phyloP scores from a whole-genome alignment of 2,329 filamentous ascomycete species.

The Cytospora chrysosperma region DNA sequence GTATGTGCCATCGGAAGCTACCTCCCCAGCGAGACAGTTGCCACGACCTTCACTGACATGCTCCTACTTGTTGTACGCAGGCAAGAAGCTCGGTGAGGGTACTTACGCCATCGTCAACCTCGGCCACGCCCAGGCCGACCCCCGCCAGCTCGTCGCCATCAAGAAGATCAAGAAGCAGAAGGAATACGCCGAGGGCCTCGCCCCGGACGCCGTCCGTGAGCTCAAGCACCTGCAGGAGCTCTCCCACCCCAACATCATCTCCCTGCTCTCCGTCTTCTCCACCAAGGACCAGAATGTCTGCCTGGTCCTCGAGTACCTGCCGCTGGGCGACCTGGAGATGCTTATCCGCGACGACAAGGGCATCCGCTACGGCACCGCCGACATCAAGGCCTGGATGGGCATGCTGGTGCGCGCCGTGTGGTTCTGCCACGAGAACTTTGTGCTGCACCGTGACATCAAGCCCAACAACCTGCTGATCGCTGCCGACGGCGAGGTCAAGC shows the following conservation, averaged over 20 bases:
- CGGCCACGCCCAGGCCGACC: constrained; percentile 73
- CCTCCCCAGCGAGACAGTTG: not conserved
- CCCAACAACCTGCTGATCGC: constrained; percentile 97
- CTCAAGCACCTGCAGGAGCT: constrained; percentile 95
- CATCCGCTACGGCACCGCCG: constrained; percentile 79
- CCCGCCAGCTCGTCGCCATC: constrained; percentile 77
- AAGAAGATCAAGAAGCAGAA: constrained; percentile 89
- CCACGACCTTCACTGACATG: not conserved
- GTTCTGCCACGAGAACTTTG: constrained; percentile 94
- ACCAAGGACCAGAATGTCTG: constrained; percentile 97
- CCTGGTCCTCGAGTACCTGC: constrained; percentile 89
- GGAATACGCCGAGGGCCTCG: constrained; percentile 86
- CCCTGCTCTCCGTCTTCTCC: constrained; percentile 86
- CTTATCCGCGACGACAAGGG: constrained; percentile 80
- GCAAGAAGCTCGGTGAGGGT: constrained; percentile 90
- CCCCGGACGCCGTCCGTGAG: constrained; percentile 92
- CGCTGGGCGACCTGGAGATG: constrained; percentile 91
- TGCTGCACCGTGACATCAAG: constrained; percentile 97
- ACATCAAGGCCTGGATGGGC: constrained; percentile 98
- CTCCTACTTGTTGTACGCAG: constrained; percentile 40
- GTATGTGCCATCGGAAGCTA: constrained; percentile 40
- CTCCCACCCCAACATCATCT: constrained; percentile 92
- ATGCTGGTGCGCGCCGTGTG: constrained; percentile 92
- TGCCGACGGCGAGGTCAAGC: constrained; percentile 87
- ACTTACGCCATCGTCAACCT: constrained; percentile 96